These are phyloP conservation scores for Penicillium sp. DNA, from an alignment of 2,329 filamentous ascomycete genomes.

Conservation along the genomic window DNA sequence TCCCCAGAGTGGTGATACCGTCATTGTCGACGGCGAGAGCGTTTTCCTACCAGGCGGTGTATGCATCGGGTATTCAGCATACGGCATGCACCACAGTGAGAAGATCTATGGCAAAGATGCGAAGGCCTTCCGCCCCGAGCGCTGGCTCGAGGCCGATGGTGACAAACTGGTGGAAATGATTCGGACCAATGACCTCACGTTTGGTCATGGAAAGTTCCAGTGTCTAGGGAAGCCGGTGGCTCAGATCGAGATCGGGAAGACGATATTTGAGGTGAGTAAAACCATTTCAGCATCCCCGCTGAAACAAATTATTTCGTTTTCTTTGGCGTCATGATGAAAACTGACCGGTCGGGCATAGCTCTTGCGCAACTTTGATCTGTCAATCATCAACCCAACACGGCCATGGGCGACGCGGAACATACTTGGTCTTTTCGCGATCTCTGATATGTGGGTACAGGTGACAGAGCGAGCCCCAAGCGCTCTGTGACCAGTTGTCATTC, in stretches of 20 bases:
- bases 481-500: background rate
- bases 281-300: background rate
- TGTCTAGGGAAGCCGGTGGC: constrained; percentile 23
- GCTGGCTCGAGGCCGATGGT: constrained; percentile 19
- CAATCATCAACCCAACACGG: constrained; percentile 19
- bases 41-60: constrained; percentile 17
- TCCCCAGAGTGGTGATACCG: constrained; percentile 16
- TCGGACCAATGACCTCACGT: constrained; percentile 19
- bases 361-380: constrained; percentile 21
- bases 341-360: constrained; percentile 8
- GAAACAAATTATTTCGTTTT: background rate
- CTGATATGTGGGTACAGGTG: constrained; percentile 23
- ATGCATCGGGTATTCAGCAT: constrained; percentile 21
- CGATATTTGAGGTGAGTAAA: constrained; percentile 18
- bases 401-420: constrained; percentile 20
- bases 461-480: constrained; percentile 4
- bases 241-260: constrained; percentile 20
- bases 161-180: constrained; percentile 14
- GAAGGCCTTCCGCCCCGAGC: constrained; percentile 19
- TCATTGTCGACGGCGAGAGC: constrained; percentile 18
- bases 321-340: background rate
- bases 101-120: constrained; percentile 20
- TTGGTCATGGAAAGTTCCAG: constrained; percentile 21
- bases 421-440: constrained; percentile 21
- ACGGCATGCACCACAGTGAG: constrained; percentile 20